Conservation (phyloP, 768 basidiomycete genomes). For the Suillus luteus region DNA sequence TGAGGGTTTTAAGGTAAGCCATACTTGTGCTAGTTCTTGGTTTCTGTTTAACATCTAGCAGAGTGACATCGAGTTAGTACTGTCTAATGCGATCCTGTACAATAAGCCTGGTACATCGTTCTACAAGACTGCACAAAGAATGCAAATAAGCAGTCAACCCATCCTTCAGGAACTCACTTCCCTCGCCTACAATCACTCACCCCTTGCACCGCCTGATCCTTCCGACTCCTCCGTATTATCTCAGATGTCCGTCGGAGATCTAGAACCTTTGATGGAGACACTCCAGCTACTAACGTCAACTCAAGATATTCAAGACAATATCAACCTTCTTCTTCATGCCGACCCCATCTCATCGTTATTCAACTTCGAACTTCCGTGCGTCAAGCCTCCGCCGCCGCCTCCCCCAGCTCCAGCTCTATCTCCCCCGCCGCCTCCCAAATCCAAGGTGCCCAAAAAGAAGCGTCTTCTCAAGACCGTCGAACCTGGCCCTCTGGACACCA, state of each 20-base stretch:
- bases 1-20: constrained; percentile 65
- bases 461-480: constrained; percentile 22
- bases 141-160: constrained; percentile 47
- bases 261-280: constrained; percentile 67
- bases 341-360: constrained; percentile 70
- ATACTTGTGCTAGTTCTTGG: constrained; percentile 5
- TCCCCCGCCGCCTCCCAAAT: constrained; percentile 30
- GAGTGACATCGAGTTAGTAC: constrained; percentile 83
- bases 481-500: constrained; percentile 36
- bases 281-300: constrained; percentile 57
- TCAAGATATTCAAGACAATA: constrained; percentile 53
- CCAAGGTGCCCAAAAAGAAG: constrained; percentile 46
- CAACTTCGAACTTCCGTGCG: constrained; percentile 60
- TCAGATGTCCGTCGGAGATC: constrained; percentile 54
- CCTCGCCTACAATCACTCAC: constrained; percentile 20
- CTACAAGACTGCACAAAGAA: constrained; percentile 67
- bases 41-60: constrained; percentile 29
- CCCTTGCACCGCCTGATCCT: constrained; percentile 4
- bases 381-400: constrained; percentile 62
- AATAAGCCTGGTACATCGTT: constrained; percentile 75
- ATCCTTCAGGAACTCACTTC: constrained; percentile 35
- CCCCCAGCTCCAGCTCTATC: constrained; percentile 33
- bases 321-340: constrained; percentile 54
- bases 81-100: constrained; percentile 85
- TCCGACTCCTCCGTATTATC: neutral